phyloP scores from a whole-genome alignment of 495 filamentous ascomycete species.

The Podospora fimiseda region DNA sequence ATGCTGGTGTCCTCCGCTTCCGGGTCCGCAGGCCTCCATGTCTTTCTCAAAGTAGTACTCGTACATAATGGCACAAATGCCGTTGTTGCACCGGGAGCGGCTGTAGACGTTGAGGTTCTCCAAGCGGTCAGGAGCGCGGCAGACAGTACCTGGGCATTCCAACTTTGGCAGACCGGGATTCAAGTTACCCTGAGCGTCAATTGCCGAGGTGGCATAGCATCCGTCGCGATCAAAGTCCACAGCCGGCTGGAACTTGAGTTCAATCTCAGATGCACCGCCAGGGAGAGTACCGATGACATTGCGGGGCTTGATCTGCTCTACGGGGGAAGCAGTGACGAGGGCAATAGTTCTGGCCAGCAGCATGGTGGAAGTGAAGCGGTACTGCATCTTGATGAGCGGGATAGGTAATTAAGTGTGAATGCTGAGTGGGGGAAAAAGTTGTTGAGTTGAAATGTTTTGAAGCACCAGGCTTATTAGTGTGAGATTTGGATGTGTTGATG shows the following conservation, averaged over 20 bases:
- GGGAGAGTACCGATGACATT: neutral
- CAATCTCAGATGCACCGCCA: neutral
- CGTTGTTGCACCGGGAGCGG: conserved; percentile 28
- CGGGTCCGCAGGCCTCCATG: conserved; percentile 13
- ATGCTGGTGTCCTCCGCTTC: conserved; percentile 26
- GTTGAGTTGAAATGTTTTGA: neutral
- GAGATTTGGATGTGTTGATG: too few species aligned
- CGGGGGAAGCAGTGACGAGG: neutral
- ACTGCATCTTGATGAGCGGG: neutral
- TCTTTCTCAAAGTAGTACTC: conserved; percentile 37
- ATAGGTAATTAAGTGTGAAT: neutral
- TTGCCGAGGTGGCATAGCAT: conserved; percentile 31
- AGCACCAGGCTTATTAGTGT: neutral
- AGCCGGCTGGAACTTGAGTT: conserved; percentile 26
- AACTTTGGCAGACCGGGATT: conserved; percentile 21
- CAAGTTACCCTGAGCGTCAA: conserved; percentile 24
- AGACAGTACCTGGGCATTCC: conserved; percentile 15
- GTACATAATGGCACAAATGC: conserved; percentile 21
- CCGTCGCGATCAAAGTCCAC: conserved; percentile 33
- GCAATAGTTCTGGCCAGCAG: conserved; percentile 2
- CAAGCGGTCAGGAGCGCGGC: conserved; percentile 24
- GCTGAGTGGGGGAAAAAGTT: neutral
- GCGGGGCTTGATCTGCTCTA: neutral
- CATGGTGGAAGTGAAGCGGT: neutral
- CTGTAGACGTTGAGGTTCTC: conserved; percentile 31